These are phyloP conservation scores for Coniochaeta prunicola DNA, from an alignment of 2,329 filamentous ascomycete species.

Conservation along the genomic window DNA sequence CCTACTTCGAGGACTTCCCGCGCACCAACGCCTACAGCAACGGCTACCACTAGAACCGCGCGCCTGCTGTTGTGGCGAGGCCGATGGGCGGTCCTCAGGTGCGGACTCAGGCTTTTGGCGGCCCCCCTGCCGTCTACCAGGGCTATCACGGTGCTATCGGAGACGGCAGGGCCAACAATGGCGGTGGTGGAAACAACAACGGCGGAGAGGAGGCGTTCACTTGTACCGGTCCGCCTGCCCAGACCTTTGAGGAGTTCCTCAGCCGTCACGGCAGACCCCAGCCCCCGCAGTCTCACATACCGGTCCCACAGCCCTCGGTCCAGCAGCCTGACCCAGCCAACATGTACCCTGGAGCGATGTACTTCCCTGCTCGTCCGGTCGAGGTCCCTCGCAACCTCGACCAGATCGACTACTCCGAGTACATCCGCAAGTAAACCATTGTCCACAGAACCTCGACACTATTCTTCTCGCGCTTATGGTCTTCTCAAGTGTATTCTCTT, in stretches of 20 bases:
- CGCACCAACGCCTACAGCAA: conserved; percentile 17
- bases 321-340: neutral
- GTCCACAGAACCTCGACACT: neutral
- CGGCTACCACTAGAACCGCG: conserved; percentile 21
- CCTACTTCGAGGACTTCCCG: conserved; percentile 57
- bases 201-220: neutral
- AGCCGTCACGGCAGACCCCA: neutral
- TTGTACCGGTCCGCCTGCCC: neutral
- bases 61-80: conserved; percentile 1
- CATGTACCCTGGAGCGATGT: neutral
- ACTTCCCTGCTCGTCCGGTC: neutral
- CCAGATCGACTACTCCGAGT: neutral
- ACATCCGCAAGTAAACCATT: neutral
- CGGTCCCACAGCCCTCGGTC: neutral
- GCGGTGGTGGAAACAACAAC: neutral
- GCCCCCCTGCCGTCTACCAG: neutral
- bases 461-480: neutral
- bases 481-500: neutral
- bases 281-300: neutral
- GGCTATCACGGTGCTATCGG: neutral
- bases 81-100: neutral
- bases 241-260: neutral
- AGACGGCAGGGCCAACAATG: neutral
- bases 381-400: neutral
- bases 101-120: neutral